These are phyloP conservation scores for Candida namnaoensis DNA, from an alignment of 805 yeast genomes.

Conservation along the genomic window DNA sequence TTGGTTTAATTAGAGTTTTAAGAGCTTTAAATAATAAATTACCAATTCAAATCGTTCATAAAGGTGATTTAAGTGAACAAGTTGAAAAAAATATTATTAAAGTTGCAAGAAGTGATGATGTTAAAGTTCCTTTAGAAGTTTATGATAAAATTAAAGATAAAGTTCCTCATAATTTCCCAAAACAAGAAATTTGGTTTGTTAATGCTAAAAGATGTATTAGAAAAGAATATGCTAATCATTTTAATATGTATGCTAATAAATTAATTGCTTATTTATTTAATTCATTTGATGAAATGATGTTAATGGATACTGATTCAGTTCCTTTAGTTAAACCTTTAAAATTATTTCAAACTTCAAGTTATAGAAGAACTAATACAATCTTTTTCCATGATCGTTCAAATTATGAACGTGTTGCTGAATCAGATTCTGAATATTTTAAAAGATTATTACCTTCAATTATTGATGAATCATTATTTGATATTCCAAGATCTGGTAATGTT, in stretches of 20 bases:
- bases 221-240: constrained; percentile 18
- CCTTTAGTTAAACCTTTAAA: constrained; percentile 27
- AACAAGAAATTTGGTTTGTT: constrained; percentile 29
- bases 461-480: constrained; percentile 14
- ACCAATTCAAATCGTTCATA: constrained; percentile 26
- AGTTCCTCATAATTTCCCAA: constrained; percentile 15
- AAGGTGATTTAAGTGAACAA: constrained; percentile 20
- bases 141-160: constrained; percentile 13
- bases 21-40: constrained; percentile 19
- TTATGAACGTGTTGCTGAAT: constrained; percentile 4
- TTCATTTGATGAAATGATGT: constrained; percentile 35
- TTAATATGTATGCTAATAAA: constrained; percentile 35
- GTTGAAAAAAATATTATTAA: constrained; percentile 25
- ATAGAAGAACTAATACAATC: constrained; percentile 24
- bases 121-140: constrained; percentile 21
- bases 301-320: constrained; percentile 43
- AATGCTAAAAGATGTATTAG: constrained; percentile 18
- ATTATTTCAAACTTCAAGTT: constrained; percentile 24
- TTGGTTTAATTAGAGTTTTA: constrained; percentile 31
- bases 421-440: constrained; percentile 24
- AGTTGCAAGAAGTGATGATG: constrained; percentile 25
- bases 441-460: constrained; percentile 26
- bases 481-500: constrained; percentile 5
- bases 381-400: constrained; percentile 35
- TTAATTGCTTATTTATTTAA: constrained; percentile 35